Evolutionary conservation across 2,329 filamentous ascomycete genomes (phyloP).

Genomic region (Penicillium decumbens): DNA sequence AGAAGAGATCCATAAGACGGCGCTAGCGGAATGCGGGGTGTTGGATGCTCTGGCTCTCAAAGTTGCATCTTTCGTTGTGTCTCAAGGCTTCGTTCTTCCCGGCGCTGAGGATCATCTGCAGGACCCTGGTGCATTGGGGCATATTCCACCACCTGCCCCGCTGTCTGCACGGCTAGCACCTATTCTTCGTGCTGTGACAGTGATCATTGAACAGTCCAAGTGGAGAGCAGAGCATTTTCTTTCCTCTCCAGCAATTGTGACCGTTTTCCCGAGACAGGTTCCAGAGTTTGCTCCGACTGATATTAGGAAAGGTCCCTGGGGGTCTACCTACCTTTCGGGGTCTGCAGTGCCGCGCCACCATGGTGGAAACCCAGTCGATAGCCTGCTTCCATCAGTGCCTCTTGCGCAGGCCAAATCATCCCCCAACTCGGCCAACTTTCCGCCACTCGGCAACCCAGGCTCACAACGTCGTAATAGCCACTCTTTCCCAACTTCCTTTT

Average conservation of each 20-base stretch:
- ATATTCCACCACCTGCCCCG: conserved; percentile 60
- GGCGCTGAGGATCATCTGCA: conserved; percentile 54
- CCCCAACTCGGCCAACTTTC: conserved; percentile 45
- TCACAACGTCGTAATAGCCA: conserved; percentile 35
- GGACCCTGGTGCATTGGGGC: conserved; percentile 53
- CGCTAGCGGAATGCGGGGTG: conserved; percentile 67
- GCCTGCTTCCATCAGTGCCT: conserved; percentile 55
- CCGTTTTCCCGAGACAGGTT: conserved; percentile 58
- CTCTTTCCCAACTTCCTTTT: conserved; percentile 35
- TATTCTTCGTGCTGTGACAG: conserved; percentile 70
- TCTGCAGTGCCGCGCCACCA: conserved; percentile 45
- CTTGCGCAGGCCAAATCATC: conserved; percentile 30
- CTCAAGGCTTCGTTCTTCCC: conserved; percentile 64
- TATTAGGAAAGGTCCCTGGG: conserved; percentile 50
- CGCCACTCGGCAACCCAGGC: conserved; percentile 48
- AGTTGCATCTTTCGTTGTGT: conserved; percentile 65
- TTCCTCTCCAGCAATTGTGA: conserved; percentile 63
- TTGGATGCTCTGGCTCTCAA: conserved; percentile 73
- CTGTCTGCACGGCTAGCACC: conserved; percentile 58
- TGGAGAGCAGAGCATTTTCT: conserved; percentile 69
- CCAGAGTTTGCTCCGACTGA: conserved; percentile 51
- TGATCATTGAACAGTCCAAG: conserved; percentile 73
- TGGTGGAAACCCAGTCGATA: conserved; percentile 58
- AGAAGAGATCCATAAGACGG: conserved; percentile 64
- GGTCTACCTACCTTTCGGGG: conserved; percentile 51